Base-by-base conservation (phyloP, 768 basidiomycete species). In the Baorangia bicolor region DNA sequence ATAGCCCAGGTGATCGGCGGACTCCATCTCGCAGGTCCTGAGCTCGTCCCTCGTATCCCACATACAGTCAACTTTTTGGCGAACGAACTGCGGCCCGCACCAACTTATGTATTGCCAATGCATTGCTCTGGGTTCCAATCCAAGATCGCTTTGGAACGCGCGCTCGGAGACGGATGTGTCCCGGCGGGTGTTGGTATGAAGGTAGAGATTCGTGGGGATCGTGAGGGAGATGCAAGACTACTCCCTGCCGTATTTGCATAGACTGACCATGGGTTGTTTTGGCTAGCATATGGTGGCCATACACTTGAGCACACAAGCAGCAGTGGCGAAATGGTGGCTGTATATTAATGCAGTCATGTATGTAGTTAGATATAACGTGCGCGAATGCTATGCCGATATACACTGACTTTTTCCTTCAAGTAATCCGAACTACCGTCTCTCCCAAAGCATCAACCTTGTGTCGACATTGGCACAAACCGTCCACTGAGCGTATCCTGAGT, bases 41-140 rank as follows among this genome's bases (percentile, higher is more conserved):
- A 90, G 56, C 77, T 85, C 18, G 74, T 75, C 11, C 72, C 78
- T 23, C 84, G 89, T 44, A 84, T 92, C 51, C 76, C 76, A 1
- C 81, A 81, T 11, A 94, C 92, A 0, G 81, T 92, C 49, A 70
- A 86, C 13, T 92, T 90, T 69, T 72, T 94, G 33, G 78, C 86
- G 1, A 72, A 77, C n/a, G 63, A 78, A 50, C 71, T 92, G 30
- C 67, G 59, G 8, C 89, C 90, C 12, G 69, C 82, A 0, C 90
- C 89, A 1, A 78, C 77, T 1, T 92, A 87, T 59, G 70, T 93
- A 43, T 75, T 93, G 0, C 92, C 91, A 0, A 88, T 94, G 84
- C 92, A 94, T 66, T 94, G 92, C 63, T 83, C 88, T 3, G 91
- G 91, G 5, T 90, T 92, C 64, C 77, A 79, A n/a, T 80, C 81